These are phyloP conservation scores for Pythium plurisporium DNA, from an alignment of 352 stramenopile genomes.

Conservation along the genomic window DNA sequence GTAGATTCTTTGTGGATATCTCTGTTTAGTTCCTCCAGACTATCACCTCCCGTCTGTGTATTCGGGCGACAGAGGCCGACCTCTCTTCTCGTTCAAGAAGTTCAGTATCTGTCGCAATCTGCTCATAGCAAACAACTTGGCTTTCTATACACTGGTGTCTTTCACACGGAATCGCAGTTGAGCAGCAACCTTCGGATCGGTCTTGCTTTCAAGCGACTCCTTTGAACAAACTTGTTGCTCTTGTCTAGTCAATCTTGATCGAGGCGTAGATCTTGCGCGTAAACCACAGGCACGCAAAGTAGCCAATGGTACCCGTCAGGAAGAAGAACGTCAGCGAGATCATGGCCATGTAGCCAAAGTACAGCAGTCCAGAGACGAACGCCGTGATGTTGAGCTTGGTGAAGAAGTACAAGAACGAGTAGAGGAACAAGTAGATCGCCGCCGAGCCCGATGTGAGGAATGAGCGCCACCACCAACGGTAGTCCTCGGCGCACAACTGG, in stretches of 20 bases:
- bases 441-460: conserved; percentile 96
- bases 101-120: background rate
- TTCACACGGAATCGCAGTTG: background rate
- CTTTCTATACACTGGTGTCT: conserved; percentile 17
- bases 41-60: background rate
- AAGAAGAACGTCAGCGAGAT: conserved; percentile 97
- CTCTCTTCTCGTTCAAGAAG: conserved; percentile 19
- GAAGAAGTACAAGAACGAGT: conserved; percentile 98
- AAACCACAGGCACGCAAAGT: conserved; percentile 98
- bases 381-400: conserved; percentile 97
- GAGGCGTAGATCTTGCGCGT: conserved; percentile 98
- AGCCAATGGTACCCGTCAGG: conserved; percentile 95
- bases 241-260: conserved; percentile 90
- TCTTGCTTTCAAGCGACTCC: background rate
- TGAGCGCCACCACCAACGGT: conserved; percentile 97
- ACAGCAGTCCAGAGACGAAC: conserved; percentile 92
- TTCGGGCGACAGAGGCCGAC: background rate
- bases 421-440: conserved; percentile 98
- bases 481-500: conserved; percentile 99
- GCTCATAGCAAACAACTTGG: conserved; percentile 8
- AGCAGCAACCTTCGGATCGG: conserved; percentile 6
- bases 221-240: background rate
- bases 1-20: conserved; percentile 15
- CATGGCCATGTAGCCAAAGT: conserved; percentile 99
- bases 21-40: conserved; percentile 1